Evolutionary conservation across 371 early-diverging fungal genomes (phyloP).

Genomic region (Conidiobolus incongruus): DNA sequence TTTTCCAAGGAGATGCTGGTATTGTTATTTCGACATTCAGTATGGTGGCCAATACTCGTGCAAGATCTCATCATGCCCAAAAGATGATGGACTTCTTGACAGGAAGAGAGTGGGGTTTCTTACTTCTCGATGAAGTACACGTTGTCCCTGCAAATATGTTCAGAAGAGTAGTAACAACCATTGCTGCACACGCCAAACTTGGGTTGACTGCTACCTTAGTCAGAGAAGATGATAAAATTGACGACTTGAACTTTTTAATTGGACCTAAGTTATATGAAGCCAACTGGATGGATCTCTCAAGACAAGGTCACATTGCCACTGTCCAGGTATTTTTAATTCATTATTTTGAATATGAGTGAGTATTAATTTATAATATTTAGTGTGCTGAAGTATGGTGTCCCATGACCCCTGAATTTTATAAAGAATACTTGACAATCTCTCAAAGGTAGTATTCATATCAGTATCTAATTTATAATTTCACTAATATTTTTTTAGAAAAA

Average conservation of each 20-base stretch:
- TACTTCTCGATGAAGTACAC: slow-evolving; percentile 98
- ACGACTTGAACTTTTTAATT: slow-evolving; percentile 97
- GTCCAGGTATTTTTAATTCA: slow-evolving; percentile 30
- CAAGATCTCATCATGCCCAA: slow-evolving; percentile 87
- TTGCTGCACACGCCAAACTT: slow-evolving; percentile 95
- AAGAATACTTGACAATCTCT: slow-evolving; percentile 65
- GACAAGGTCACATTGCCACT: slow-evolving; percentile 95
- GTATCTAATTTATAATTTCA: neutral
- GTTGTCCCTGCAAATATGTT: slow-evolving; percentile 99
- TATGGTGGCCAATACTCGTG: slow-evolving; percentile 94
- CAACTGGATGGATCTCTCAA: slow-evolving; percentile 99
- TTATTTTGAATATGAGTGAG: neutral
- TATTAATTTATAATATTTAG: no score
- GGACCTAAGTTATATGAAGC: slow-evolving; percentile 99
- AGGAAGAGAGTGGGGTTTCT: slow-evolving; percentile 93
- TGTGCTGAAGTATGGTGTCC: slow-evolving; percentile 99
- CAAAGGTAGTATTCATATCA: slow-evolving; percentile 9
- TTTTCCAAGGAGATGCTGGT: slow-evolving; percentile 94
- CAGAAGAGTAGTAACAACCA: slow-evolving; percentile 83
- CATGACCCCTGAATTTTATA: slow-evolving; percentile 97
- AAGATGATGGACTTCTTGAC: slow-evolving; percentile 93
- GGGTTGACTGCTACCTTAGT: slow-evolving; percentile 95
- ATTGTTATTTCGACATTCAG: slow-evolving; percentile 96
- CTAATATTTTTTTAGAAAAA: slow-evolving; percentile 27
- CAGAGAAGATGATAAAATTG: slow-evolving; percentile 99